These are phyloP conservation scores for Pythium biforme DNA, from an alignment of 352 stramenopile species.

Conservation along the genomic window DNA sequence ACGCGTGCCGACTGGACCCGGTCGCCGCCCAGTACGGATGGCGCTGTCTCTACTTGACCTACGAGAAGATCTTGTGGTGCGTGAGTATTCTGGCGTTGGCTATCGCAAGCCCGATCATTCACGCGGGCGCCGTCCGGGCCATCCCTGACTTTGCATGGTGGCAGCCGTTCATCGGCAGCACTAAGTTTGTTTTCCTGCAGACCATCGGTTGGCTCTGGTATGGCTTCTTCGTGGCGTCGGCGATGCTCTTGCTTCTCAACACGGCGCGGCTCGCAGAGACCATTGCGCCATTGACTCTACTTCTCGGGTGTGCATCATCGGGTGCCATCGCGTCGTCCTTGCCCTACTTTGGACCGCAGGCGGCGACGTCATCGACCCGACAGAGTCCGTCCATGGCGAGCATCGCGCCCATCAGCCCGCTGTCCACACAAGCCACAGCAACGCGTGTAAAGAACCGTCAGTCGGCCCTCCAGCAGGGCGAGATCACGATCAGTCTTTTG, in stretches of 20 bases:
- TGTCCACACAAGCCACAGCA: neutral
- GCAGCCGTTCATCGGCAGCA: constrained; percentile 56
- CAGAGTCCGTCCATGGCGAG: constrained; percentile 2
- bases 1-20: constrained; percentile 9
- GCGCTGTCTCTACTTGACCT: constrained; percentile 17
- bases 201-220: constrained; percentile 64
- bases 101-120: constrained; percentile 37
- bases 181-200: constrained; percentile 60
- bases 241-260: constrained; percentile 47
- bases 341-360: constrained; percentile 29
- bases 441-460: constrained; percentile 5
- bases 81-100: constrained; percentile 35
- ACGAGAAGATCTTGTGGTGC: constrained; percentile 43
- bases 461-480: constrained; percentile 24
- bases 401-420: neutral
- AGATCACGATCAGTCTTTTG: constrained; percentile 42
- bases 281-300: constrained; percentile 28
- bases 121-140: constrained; percentile 39
- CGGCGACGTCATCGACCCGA: neutral
- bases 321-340: constrained; percentile 37
- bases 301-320: constrained; percentile 34
- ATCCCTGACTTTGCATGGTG: constrained; percentile 36
- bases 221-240: constrained; percentile 38
- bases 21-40: neutral
- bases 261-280: constrained; percentile 28